A percentile compares a stretch with the other conserved stretches of the same genome.
phyloP scores from a whole-genome alignment of 2,329 filamentous ascomycete genomes.

The Aspergillus felis region DNA sequence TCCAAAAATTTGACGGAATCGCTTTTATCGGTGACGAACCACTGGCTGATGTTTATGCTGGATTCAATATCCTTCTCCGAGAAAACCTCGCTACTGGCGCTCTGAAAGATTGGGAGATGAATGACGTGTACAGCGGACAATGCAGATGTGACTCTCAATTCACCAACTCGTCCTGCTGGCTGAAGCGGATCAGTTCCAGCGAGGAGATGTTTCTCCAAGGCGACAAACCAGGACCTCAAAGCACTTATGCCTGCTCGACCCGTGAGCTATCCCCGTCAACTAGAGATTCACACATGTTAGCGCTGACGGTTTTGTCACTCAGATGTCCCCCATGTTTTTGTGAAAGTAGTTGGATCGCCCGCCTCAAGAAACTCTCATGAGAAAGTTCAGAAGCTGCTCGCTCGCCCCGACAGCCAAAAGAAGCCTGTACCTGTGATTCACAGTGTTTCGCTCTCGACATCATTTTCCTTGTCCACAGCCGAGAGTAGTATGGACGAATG shows the following conservation, averaged over 20 bases:
- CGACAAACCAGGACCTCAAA: constrained; percentile 4
- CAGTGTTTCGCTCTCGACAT: constrained; percentile 33
- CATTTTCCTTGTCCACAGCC: constrained; percentile 26
- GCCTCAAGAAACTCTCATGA: constrained; percentile 23
- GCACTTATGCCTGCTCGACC: constrained; percentile 17
- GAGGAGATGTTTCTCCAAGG: constrained; percentile 17
- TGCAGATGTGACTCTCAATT: constrained; percentile 44
- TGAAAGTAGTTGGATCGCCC: constrained; percentile 30
- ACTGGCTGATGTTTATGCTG: constrained; percentile 40
- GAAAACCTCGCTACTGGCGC: constrained; percentile 39
- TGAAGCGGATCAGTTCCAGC: constrained; percentile 22
- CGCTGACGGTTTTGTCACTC: constrained; percentile 7
- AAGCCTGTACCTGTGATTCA: constrained; percentile 40
- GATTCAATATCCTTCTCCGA: constrained; percentile 43
- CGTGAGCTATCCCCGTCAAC: constrained; percentile 13
- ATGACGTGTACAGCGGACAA: constrained; percentile 21
- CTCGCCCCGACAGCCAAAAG: constrained; percentile 28
- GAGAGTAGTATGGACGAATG: constrained; percentile 39
- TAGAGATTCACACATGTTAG: background rate
- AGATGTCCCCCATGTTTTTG: constrained; percentile 37
- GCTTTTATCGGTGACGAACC: constrained; percentile 42
- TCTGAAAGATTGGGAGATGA: constrained; percentile 39
- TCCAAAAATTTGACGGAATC: constrained; percentile 41
- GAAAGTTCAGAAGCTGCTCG: constrained; percentile 29
- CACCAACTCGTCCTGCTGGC: constrained; percentile 27